Evolutionary conservation across 495 filamentous ascomycete genomes (phyloP), one percentile per base, ranked within the genome.

Genomic region (Xanthoparmelia taractica): DNA sequence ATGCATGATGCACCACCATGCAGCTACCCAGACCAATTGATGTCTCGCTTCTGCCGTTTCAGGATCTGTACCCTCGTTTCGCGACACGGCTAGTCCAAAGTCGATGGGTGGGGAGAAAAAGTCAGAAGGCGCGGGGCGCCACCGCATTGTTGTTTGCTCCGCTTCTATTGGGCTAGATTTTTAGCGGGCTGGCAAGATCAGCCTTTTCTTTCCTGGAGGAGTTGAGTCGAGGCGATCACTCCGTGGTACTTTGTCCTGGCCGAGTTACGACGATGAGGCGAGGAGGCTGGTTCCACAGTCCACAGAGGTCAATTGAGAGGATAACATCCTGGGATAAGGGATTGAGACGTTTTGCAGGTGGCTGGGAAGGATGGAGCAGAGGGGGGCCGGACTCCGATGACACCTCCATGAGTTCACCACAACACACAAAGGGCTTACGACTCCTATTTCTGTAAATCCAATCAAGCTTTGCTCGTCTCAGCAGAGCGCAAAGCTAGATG

Each of bases 61-160:
- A 65, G 69, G 64, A 60, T 67, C 55, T 40, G 38, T 23, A 59
- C 63, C 27, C 55, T 52, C 61, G 65, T 58, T 60, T 47, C 57
- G 47, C 27, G 13, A 31, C 29, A 0, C 33, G 50, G 50, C 50
- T 54, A 54, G 43, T 25, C 59, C 2, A 41, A 17, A 41, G 1
- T 25, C 29, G 52, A 13, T 45, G 40, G 38, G 41, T 1, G 2
- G n/a, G 41, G 15, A 11, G 18, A 47, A 17, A 36, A 60, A 23
- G 33, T 59, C 15, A 17, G 29, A 29, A 45, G 40, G 50, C 27
- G 37, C 29, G 15, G 29, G 29, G 17, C 27, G 43, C 60, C 43
- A 62, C 60, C 48, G 60, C 4, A 36, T n/a, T n/a, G 43, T 43
- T 61, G 31, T 25, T 48, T 27, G 36, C 59, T 61, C 59, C 60